phyloP scores from a whole-genome alignment of 139 green algal genomes.

The Dunaliella sp. region DNA sequence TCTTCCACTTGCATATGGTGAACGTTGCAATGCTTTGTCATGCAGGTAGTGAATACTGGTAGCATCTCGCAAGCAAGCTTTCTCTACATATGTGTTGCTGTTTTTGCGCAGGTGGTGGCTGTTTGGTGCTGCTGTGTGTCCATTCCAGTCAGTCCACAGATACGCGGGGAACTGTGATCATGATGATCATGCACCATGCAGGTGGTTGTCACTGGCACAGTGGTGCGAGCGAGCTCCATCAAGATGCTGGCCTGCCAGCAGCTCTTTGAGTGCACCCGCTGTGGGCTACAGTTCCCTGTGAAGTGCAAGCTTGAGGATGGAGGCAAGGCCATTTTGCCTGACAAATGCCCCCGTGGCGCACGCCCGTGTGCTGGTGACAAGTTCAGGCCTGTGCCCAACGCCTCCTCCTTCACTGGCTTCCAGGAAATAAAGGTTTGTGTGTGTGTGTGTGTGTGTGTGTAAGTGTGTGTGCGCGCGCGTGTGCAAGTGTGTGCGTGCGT shows the following conservation, averaged over 20 bases:
- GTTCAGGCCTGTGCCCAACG: slow-evolving; percentile 54
- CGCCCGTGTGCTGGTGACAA: slow-evolving; percentile 51
- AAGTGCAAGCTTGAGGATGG: slow-evolving; percentile 33
- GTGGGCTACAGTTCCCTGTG: slow-evolving; percentile 41
- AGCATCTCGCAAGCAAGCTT: no score
- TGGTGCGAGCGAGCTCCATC: slow-evolving; percentile 67
- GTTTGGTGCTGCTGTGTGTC: no score
- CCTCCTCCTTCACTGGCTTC: slow-evolving; percentile 18
- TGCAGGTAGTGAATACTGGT: no score
- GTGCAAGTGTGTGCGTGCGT: no score
- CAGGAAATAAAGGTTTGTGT: slow-evolving; percentile 23
- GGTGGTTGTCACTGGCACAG: slow-evolving; percentile 69
- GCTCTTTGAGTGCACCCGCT: slow-evolving; percentile 67
- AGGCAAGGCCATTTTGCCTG: slow-evolving; percentile 26
- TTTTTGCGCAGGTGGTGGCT: no score
- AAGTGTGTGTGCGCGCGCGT: no score
- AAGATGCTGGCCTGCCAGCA: slow-evolving; percentile 71
- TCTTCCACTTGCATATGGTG: no score
- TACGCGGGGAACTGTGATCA: no score
- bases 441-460: no score
- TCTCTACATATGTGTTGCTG: no score
- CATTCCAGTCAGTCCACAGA: no score
- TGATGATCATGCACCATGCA: slow-evolving; percentile 32
- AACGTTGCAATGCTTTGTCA: no score
- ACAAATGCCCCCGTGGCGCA: slow-evolving; percentile 19